Base-by-base conservation (phyloP, 2,329 filamentous ascomycete genomes). In the Coniochaeta ligniaria region DNA sequence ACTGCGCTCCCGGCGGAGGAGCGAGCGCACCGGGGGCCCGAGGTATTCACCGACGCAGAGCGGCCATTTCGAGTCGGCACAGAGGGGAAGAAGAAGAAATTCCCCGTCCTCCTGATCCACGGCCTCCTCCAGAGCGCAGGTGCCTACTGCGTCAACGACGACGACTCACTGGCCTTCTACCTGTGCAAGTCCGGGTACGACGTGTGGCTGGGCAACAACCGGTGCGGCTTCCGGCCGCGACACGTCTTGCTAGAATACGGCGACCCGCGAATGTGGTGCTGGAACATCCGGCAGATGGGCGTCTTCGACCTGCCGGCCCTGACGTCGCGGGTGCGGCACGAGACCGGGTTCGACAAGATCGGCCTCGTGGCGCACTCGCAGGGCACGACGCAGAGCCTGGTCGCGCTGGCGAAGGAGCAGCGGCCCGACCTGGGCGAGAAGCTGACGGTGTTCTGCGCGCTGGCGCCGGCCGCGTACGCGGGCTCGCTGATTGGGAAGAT, bases 261-360 rank as follows among this genome's bases (percentile, higher is more conserved):
- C 3, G 94, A 98, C 69, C 93, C 94, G 1, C 84, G 92, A 33
- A 96, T 97, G 91, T 97, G 94, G 94, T 86, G 88, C 45, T 98
- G 94, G 94, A 96, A 96, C 66, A 96, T 97, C 60, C 85, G 91
- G 0, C 91, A 96, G 69, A 96, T 97, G 90, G 94, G 92, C 3
- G 88, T 93, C 1, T 85, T 96, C 70, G 94, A 98, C 70, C 81
- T 98, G 2, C 83, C 93, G 0, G 92, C 93, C 0, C 80, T 97
- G 36, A 83, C 90, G 1, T 91, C 89, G 0, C 86, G 91, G 6
- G 91, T 97, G 1, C 80, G 96, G 1, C 82, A 81, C 43, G 89
- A 96, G 74, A 97, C 93, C 0, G 88, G 89, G 0, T 96, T 96
- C 68, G 78, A 84, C 17, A 95, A 94, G 71, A 79, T 96, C 5